Percentiles rank a stretch among this genome's conserved stretches.
These are phyloP conservation scores for Fusarium tjaetaba DNA, from an alignment of 2,329 filamentous ascomycete species.

Conservation along the genomic window DNA sequence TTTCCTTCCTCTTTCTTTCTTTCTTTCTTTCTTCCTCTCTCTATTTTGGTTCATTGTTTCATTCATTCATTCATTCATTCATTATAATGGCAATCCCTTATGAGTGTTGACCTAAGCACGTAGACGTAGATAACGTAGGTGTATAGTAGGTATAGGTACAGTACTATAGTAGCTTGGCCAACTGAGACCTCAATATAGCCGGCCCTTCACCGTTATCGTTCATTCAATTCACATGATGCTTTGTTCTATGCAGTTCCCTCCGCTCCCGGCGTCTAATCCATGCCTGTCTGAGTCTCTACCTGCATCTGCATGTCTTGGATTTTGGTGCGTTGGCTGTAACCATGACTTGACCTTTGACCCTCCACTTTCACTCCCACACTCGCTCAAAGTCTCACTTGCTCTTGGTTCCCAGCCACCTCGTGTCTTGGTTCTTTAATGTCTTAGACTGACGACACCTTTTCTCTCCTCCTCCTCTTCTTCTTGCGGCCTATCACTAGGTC, in stretches of 20 bases:
- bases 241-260: conserved; percentile 33
- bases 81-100: background rate
- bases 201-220: background rate
- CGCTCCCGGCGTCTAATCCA: conserved; percentile 37
- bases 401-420: conserved; percentile 30
- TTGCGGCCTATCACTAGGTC: conserved; percentile 9
- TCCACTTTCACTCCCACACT: conserved; percentile 10
- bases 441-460: conserved; percentile 36
- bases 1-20: background rate
- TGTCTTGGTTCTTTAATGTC: conserved; percentile 26
- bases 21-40: background rate
- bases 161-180: background rate
- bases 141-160: too few species aligned
- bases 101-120: background rate
- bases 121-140: background rate
- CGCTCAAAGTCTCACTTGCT: background rate
- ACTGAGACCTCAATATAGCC: background rate
- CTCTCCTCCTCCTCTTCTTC: background rate
- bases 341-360: background rate
- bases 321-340: conserved; percentile 35
- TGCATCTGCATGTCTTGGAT: conserved; percentile 41
- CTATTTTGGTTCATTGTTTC: conserved; percentile 1
- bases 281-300: conserved; percentile 2
- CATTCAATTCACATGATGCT: conserved; percentile 42
- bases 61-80: background rate